Evolutionary conservation across 306 rosid genomes (phyloP).

Genomic region (Trifolium repens): DNA sequence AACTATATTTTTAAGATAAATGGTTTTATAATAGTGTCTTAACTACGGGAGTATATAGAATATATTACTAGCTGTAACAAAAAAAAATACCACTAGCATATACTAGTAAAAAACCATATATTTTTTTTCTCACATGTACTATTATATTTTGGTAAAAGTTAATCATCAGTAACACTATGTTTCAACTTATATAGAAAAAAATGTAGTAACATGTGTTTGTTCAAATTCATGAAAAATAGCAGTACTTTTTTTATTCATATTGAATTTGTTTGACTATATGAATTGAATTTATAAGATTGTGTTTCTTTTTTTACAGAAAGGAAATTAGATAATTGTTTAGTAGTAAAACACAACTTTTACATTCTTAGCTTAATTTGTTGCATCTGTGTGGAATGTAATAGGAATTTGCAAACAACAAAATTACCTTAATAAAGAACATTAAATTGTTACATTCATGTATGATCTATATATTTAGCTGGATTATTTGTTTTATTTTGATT

Average conservation of each 20-base stretch:
- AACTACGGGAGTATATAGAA: neutral
- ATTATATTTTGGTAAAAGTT: neutral
- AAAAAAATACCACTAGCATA: neutral
- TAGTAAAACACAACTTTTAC: neutral
- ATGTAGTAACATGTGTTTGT: neutral
- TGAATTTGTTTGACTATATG: neutral
- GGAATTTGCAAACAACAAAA: neutral
- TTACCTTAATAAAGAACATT: neutral
- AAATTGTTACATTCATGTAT: neutral
- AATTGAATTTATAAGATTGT: neutral
- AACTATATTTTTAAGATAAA: too few relatives aligned
- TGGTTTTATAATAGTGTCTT: neutral
- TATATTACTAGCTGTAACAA: neutral
- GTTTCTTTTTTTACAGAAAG: too few relatives aligned
- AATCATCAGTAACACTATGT: neutral
- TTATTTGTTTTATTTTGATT: neutral
- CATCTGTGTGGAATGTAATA: too few relatives aligned
- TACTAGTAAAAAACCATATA: neutral
- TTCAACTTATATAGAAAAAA: constrained; percentile 3
- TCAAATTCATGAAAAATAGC: neutral
- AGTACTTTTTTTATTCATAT: neutral
- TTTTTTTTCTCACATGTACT: neutral
- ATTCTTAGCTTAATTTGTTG: neutral
- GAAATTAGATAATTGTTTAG: neutral
- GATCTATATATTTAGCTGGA: neutral